Evolutionary conservation across 495 filamentous ascomycete species (phyloP), one percentile per base, ranked within the genome.

Genomic region (Penicillium robsamsonii): DNA sequence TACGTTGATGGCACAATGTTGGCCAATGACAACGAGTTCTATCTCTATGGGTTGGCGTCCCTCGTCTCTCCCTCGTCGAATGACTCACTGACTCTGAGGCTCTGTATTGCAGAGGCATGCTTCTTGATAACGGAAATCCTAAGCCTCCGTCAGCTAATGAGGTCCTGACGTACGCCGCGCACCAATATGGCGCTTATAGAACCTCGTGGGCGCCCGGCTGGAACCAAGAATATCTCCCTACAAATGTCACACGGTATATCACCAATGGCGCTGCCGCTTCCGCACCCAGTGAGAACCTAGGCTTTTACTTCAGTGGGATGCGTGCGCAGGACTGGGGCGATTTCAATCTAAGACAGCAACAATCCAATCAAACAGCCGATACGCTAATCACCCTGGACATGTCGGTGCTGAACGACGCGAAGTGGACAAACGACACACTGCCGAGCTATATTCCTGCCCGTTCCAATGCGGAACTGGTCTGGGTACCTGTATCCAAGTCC

Each of bases 301-400:
- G 81, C 0, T 91, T 85, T 73, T 88, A 89, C 61, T 88, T 91
- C 60, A 80, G 83, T 4, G 88, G 88, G 0, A 74, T 83, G 73
- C 80, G 73, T 24, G 75, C 77, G 0, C 44, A 63, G 6, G 68
- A 68, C 55, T 76, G 70, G 63, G 79, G 80, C 0, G 60, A 73
- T 1, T 78, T 87, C 56, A 78, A 72, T 46, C 56, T 62, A 15
- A 30, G 47, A 6, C 78, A 78, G 54, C 29, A 46, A 5, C 60
- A 68, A 10, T 47, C 68, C 9, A 75, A 68, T 45, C 29, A 24
- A 9, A 60, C 54, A 0, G 55, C 67, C 25, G 59, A 79, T 55
- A 81, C 72, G 18, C 66, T 91, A 27, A 84, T 90, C 55, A 76
- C 78, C 0, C 70, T 89, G 17, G 80, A 90, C 58, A 80, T 90